These are phyloP conservation scores for Hymenoscyphus scutula DNA, from an alignment of 2,329 filamentous ascomycete species.

Conservation along the genomic window DNA sequence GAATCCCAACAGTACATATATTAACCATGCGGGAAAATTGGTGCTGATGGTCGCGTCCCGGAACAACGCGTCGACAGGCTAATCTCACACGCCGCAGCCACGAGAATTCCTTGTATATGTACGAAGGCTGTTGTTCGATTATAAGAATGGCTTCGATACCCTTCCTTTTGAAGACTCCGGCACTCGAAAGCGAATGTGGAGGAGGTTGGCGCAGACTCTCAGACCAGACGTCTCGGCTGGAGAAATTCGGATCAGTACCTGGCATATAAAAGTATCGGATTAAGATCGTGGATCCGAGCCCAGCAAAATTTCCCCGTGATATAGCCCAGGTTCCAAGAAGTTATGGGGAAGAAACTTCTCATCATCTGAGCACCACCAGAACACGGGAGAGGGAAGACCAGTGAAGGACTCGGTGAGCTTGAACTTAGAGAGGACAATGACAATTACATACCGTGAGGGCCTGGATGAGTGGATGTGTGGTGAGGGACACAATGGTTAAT, in stretches of 20 bases:
- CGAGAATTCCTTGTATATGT: conserved; percentile 12
- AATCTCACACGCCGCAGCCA: conserved; percentile 15
- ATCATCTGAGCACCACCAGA: conserved; percentile 6
- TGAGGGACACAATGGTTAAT: neutral
- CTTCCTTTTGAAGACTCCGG: neutral
- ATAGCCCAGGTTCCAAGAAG: conserved; percentile 13
- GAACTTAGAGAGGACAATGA: neutral
- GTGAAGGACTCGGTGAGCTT: neutral
- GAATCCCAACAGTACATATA: conserved; percentile 15
- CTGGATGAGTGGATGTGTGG: neutral
- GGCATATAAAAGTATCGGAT: conserved; percentile 9
- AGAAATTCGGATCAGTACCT: conserved; percentile 14
- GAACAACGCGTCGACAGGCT: conserved; percentile 13
- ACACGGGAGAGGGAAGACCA: neutral
- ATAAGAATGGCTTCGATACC: conserved; percentile 4
- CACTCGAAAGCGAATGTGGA: conserved; percentile 4
- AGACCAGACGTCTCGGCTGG: conserved; percentile 6
- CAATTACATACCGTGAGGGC: neutral
- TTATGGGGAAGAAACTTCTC: conserved; percentile 9
- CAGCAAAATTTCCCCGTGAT: conserved; percentile 8
- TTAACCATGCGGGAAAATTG: conserved; percentile 12
- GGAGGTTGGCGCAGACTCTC: conserved; percentile 6
- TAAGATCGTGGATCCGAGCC: conserved; percentile 10
- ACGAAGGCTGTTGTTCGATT: neutral
- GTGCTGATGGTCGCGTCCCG: conserved; percentile 15